These are phyloP conservation scores for Geranium rotundifolium DNA, from an alignment of 345 rosid species.

Conservation along the genomic window DNA sequence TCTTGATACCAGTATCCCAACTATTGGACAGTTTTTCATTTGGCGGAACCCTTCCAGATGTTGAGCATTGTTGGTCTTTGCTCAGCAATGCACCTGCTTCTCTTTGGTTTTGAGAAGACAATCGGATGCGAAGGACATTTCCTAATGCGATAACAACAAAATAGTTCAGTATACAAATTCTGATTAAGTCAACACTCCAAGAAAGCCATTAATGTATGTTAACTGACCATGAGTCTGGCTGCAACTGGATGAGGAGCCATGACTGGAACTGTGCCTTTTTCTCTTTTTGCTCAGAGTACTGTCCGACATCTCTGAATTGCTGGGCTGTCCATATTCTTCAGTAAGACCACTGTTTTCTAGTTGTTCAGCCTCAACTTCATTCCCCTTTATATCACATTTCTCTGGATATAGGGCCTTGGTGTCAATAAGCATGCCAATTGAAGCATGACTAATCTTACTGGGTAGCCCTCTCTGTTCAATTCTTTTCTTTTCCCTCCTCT, in stretches of 20 bases:
- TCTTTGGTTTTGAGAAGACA: slow-evolving; percentile 19
- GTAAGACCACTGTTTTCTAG: slow-evolving; percentile 47
- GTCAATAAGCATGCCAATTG: slow-evolving; percentile 7
- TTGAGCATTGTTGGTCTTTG: slow-evolving; percentile 11
- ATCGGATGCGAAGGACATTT: slow-evolving; percentile 32
- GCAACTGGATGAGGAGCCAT: slow-evolving; percentile 3
- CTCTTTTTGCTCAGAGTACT: slow-evolving; percentile 33
- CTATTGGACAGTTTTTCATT: background rate
- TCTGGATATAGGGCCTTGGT: background rate
- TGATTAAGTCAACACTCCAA: background rate
- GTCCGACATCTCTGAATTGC: slow-evolving; percentile 23
- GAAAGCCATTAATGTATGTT: too few relatives aligned
- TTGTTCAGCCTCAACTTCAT: slow-evolving; percentile 23
- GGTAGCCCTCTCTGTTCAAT: slow-evolving; percentile 2
- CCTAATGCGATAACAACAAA: slow-evolving; percentile 18
- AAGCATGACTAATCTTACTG: slow-evolving; percentile 1
- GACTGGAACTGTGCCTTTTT: slow-evolving; percentile 14
- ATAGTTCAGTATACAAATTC: background rate
- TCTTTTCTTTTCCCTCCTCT: slow-evolving; percentile 15
- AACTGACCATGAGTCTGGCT: slow-evolving; percentile 23
- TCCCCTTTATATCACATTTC: slow-evolving; percentile 3
- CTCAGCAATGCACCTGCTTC: slow-evolving; percentile 4
- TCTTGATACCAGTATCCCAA: background rate
- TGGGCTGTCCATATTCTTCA: slow-evolving; percentile 46
- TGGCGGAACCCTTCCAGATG: slow-evolving; percentile 8